Conservation (phyloP, 1,284 basidiomycete genomes). For the Apiotrichum laibachii region DNA sequence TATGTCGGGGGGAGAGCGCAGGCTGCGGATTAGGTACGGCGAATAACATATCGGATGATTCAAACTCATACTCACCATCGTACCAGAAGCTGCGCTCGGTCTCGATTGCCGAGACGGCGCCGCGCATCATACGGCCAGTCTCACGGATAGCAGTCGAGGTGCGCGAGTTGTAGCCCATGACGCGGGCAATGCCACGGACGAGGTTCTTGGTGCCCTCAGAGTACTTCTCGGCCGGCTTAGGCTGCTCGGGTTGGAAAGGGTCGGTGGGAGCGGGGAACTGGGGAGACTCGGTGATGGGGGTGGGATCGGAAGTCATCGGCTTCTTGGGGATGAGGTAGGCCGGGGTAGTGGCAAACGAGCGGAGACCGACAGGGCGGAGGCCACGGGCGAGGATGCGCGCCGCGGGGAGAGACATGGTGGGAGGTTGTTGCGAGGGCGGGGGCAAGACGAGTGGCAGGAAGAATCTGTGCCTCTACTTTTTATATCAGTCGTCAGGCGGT, state of each 20-base stretch:
- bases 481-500: too few relatives aligned
- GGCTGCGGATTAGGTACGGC: slow-evolving; percentile 54
- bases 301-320: slow-evolving; percentile 6
- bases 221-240: slow-evolving; percentile 21
- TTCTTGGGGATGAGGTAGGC: slow-evolving; percentile 8
- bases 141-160: slow-evolving; percentile 56
- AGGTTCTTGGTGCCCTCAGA: slow-evolving; percentile 38
- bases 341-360: slow-evolving; percentile 20
- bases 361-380: slow-evolving; percentile 6
- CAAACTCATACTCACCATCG: slow-evolving; percentile 36
- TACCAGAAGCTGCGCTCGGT: slow-evolving; percentile 54
- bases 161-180: slow-evolving; percentile 57
- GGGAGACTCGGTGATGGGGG: slow-evolving; percentile 17
- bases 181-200: slow-evolving; percentile 49
- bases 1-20: slow-evolving; percentile 88
- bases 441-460: too few relatives aligned
- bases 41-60: too few relatives aligned
- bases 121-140: slow-evolving; percentile 57
- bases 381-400: slow-evolving; percentile 6
- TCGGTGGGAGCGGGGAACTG: slow-evolving; percentile 42
- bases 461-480: not conserved
- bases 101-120: slow-evolving; percentile 54
- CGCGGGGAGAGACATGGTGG: slow-evolving; percentile 4
- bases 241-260: slow-evolving; percentile 34
- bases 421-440: not conserved